Base-by-base conservation (phyloP, 805 yeast species). In the Saccharomycopsis sp. region DNA sequence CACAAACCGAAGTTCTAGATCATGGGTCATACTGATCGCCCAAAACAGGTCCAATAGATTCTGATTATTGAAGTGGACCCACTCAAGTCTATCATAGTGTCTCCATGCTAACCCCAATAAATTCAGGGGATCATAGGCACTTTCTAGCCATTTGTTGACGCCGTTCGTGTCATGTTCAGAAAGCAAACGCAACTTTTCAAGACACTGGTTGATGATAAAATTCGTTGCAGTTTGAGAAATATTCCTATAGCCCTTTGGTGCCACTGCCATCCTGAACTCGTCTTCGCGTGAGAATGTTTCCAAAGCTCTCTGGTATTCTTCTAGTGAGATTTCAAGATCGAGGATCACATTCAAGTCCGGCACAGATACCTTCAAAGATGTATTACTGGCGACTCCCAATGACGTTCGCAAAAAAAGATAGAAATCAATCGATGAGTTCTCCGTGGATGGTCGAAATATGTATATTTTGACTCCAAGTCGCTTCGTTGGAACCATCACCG, bases 31-130 rank as follows among this genome's bases (percentile, higher is more conserved):
- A 60, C 65, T 67, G 67, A 76, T 73, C 4, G 73, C 74, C 73
- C 79, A 74, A 2, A 74, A 70, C 8, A 78, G 74, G 29, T 73
- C 73, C 16, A 83, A 58, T 4, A 78, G 66, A 20, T 73, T 66
- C 50, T 76, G 74, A 41, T 70, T 71, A 21, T 75, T 73, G 16
- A 79, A 82, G 56, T 77, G 70, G 8, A 80, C 65, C 89, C 90
- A 85, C 63, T 89, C 94, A 5, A 91, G 66, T 50, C 91, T 72
- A 68, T 91, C 97, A 67, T 85, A 88, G 56, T 80, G 73, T 59
- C 82, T 82, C 76, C 85, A 84, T 63, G 79, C 84, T 66, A 78
- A 76, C 58, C 87, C 87, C 66, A 67, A 74, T 61, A 67, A 61
- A 15, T 68, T 65, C 16, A 68, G 69, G 37, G 60, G 64, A 15